These are phyloP conservation scores for Polygonum aviculare DNA, from an alignment of 148 eudicot genomes.

Conservation along the genomic window DNA sequence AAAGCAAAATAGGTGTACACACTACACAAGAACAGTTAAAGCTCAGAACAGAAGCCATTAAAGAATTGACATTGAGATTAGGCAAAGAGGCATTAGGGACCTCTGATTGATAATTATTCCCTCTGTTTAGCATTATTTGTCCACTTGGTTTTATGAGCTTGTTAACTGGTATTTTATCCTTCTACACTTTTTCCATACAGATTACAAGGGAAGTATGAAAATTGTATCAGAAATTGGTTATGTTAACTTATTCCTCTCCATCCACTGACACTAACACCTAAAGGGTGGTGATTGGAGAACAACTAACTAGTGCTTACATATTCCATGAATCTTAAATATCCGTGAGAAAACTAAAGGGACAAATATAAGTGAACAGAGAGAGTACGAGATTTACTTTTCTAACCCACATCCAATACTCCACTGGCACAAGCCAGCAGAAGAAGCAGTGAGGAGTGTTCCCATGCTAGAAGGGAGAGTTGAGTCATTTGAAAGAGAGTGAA, in stretches of 20 bases:
- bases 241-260: too few species aligned
- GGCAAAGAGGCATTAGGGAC: neutral
- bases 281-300: too few species aligned
- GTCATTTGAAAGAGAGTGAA: conserved; percentile 41
- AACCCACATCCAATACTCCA: conserved; percentile 57
- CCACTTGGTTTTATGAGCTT: too few species aligned
- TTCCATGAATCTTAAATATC: too few species aligned
- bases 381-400: conserved; percentile 37
- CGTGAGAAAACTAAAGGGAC: neutral
- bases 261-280: too few species aligned
- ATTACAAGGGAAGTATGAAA: too few species aligned
- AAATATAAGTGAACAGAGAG: neutral
- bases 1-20: neutral
- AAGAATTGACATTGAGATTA: neutral
- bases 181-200: too few species aligned
- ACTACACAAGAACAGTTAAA: neutral
- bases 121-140: too few species aligned
- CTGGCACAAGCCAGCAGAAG: conserved; percentile 71
- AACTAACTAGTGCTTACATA: too few species aligned
- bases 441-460: conserved; percentile 64
- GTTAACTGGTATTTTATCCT: too few species aligned
- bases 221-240: too few species aligned
- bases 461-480: conserved; percentile 29
- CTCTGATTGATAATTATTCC: neutral
- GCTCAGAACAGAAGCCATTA: neutral